A percentile compares a stretch with the other conserved stretches of the same genome.
These are phyloP conservation scores for Hemisphaericaspora nanyangensis DNA, from an alignment of 805 yeast genomes.

Conservation along the genomic window DNA sequence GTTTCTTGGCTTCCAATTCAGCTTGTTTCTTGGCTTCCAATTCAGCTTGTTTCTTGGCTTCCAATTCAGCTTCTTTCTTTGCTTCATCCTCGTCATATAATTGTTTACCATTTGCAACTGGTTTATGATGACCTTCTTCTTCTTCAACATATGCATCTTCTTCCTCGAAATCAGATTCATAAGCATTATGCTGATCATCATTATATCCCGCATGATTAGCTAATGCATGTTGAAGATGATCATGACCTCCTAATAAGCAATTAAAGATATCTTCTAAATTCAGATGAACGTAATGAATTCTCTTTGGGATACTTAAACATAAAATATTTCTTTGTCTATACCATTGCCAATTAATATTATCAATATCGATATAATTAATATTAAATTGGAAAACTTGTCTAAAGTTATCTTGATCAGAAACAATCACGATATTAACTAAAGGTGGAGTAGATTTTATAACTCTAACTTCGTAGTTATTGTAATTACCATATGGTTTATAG, in stretches of 20 bases:
- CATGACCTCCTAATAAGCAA: constrained; percentile 5
- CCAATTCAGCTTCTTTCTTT: constrained; percentile 5
- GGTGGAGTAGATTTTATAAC: constrained; percentile 13
- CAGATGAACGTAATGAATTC: constrained; percentile 18
- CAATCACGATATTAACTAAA: constrained; percentile 17
- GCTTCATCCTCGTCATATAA: not conserved
- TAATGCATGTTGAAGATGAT: constrained; percentile 6
- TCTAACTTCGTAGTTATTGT: constrained; percentile 30
- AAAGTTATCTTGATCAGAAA: constrained; percentile 26
- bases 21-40: constrained; percentile 7
- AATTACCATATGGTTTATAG: constrained; percentile 30
- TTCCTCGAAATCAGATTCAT: constrained; percentile 12
- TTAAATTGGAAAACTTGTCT: constrained; percentile 28
- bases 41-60: constrained; percentile 2
- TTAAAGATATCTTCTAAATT: constrained; percentile 8
- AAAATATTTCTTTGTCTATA: constrained; percentile 25
- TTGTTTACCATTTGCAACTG: not conserved
- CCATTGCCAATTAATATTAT: constrained; percentile 33
- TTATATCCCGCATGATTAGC: not conserved
- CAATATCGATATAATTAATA: constrained; percentile 24
- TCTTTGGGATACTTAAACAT: constrained; percentile 35
- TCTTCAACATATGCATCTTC: constrained; percentile 3
- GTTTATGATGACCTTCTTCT: not conserved
- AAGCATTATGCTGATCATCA: not conserved
- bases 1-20: constrained; percentile 5